Conservation (phyloP, 768 basidiomycete genomes). For the Gloeophyllum trabeum region DNA sequence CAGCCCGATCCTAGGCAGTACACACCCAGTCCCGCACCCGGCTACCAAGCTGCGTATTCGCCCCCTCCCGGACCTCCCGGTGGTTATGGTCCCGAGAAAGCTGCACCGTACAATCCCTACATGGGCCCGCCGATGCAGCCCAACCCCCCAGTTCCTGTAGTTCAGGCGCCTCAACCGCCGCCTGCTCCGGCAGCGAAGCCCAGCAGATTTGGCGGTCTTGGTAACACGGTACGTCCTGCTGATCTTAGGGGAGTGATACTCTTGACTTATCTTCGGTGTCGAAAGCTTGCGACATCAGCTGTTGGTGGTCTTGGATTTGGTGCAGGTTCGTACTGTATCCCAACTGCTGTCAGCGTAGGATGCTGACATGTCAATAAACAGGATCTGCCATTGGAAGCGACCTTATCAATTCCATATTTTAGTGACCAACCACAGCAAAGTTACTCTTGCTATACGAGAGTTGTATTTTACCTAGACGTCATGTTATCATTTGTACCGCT, state of each 20-base stretch:
- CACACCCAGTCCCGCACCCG: slow-evolving; percentile 3
- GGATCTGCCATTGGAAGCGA: neutral
- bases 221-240: slow-evolving; percentile 36
- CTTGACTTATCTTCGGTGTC: too few relatives aligned
- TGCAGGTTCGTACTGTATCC: slow-evolving; percentile 14
- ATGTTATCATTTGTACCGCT: too few relatives aligned
- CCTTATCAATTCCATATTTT: neutral
- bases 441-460: too few relatives aligned
- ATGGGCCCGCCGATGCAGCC: too few relatives aligned
- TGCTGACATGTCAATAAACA: neutral
- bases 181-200: too few relatives aligned
- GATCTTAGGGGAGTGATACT: slow-evolving; percentile 8
- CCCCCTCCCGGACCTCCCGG: slow-evolving; percentile 11
- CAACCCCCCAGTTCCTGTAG: too few relatives aligned
- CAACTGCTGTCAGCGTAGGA: too few relatives aligned
- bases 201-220: slow-evolving; percentile 43
- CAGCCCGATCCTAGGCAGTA: too few relatives aligned
- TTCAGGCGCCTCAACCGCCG: too few relatives aligned
- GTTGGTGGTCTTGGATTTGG: slow-evolving; percentile 9
- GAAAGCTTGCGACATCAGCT: too few relatives aligned
- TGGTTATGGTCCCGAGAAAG: slow-evolving; percentile 14
- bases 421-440: too few relatives aligned
- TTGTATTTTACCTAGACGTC: too few relatives aligned
- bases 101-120: slow-evolving; percentile 3
- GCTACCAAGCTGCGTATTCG: slow-evolving; percentile 1